Base-by-base conservation (phyloP, 2,329 filamentous ascomycete species). In the Pseudocercospora crystallina region DNA sequence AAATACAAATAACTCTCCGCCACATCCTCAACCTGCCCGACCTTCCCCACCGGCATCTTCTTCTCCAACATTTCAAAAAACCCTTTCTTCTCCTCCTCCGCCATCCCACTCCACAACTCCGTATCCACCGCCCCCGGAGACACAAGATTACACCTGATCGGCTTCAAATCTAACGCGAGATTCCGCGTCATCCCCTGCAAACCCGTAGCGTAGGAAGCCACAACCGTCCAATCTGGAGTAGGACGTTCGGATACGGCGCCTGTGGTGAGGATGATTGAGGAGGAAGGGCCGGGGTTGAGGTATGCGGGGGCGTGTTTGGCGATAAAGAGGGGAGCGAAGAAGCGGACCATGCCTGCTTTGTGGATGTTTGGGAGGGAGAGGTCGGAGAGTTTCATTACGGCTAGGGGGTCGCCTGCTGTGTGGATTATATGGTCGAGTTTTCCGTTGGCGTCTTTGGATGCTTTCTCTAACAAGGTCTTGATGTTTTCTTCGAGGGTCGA, bases 141-240 rank as follows among this genome's bases (percentile, higher is more conserved):
- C 1, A 87, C 80, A 0, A 78, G 62, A 62, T 88, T 88, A 20
- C 86, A 83, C 2, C 85, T 70, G 8, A 86, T 67, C 0, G 85
- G 85, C 55, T 76, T 77, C 48, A 89, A 61, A 60, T 87, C 84
- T 30, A 86, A 60, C 2, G 84, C 84, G 31, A 88, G 68, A 2
- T 73, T 76, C 2, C 79, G 72, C 2, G 74, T 72, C 63, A 86
- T 73, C 2, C 77, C 75, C 43, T 81, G 72, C 5, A 81, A 56
- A 0, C 76, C 82, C 0, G 78, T 75, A 0, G 74, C 76, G 45
- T 76, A 79, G 2, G 69, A 68, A 0, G 73, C 72, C 1, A 81
- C 57, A 14, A 82, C 68, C 3, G 70, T 68, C 78, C 79, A 84
- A 15, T 77, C 71, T 1, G 75, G 71, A 1, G 71, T 65, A 0